Percentiles rank a stretch among this genome's conserved stretches.
These are phyloP conservation scores for Phytopythium mirpurense DNA, from an alignment of 352 stramenopile genomes.

Conservation along the genomic window DNA sequence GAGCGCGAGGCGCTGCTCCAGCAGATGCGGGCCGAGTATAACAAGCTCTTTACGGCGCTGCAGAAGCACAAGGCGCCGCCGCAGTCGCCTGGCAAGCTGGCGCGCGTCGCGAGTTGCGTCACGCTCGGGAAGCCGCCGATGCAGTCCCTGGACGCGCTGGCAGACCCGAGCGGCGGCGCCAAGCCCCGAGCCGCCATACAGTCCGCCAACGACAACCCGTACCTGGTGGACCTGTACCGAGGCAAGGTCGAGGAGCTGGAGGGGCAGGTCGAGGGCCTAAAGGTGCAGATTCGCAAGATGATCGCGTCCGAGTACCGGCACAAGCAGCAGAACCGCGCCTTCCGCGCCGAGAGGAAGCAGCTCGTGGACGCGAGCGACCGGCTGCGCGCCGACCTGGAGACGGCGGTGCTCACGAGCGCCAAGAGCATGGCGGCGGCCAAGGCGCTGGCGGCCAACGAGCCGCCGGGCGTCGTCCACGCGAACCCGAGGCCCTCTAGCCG, in stretches of 20 bases:
- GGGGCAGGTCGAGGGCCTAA: slow-evolving; percentile 49
- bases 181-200: not conserved
- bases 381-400: slow-evolving; percentile 42
- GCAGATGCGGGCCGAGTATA: slow-evolving; percentile 71
- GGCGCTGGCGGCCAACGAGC: slow-evolving; percentile 1
- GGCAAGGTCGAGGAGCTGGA: slow-evolving; percentile 44
- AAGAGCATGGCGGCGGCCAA: slow-evolving; percentile 23
- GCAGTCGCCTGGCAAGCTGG: slow-evolving; percentile 17
- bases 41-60: slow-evolving; percentile 57
- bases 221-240: slow-evolving; percentile 60
- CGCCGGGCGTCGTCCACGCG: no score
- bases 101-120: slow-evolving; percentile 10
- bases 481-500: no score
- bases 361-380: slow-evolving; percentile 44
- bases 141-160: not conserved
- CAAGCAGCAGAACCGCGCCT: slow-evolving; percentile 62
- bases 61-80: slow-evolving; percentile 50
- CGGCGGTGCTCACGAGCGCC: slow-evolving; percentile 24
- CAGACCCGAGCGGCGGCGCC: not conserved
- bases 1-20: slow-evolving; percentile 42
- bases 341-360: slow-evolving; percentile 38
- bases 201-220: slow-evolving; percentile 41
- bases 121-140: not conserved
- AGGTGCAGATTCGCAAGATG: slow-evolving; percentile 75
- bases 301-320: slow-evolving; percentile 70